Conservation (phyloP, 148 eudicot species). For the Nepenthes gracilis region DNA sequence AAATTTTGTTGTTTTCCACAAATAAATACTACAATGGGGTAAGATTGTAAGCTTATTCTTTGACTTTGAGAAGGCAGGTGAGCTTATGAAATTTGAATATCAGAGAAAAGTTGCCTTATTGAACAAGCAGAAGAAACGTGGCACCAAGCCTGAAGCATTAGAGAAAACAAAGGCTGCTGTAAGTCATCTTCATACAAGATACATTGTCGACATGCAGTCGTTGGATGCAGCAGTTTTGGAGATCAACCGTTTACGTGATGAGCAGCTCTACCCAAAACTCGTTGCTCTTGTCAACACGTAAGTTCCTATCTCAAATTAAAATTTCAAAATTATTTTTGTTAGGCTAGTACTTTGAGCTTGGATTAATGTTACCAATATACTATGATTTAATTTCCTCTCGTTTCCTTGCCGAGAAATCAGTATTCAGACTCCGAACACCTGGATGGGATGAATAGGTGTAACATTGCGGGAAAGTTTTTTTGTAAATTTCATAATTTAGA, state of each 20-base stretch:
- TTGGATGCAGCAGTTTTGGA: slow-evolving; percentile 95
- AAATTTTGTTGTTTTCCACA: background rate
- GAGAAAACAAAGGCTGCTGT: slow-evolving; percentile 93
- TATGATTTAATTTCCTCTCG: no score
- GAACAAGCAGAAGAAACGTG: slow-evolving; percentile 75
- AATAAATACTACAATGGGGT: no score
- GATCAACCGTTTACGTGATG: slow-evolving; percentile 82
- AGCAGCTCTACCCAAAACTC: slow-evolving; percentile 78
- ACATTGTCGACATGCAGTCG: slow-evolving; percentile 95
- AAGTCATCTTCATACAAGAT: slow-evolving; percentile 93
- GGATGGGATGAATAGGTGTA: no score
- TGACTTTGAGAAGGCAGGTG: slow-evolving; percentile 63
- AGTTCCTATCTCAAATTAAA: slow-evolving; percentile 15
- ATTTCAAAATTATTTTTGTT: no score
- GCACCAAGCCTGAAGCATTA: slow-evolving; percentile 48
- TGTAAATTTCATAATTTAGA: no score
- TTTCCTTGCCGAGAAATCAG: no score
- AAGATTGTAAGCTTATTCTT: background rate
- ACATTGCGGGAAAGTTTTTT: no score
- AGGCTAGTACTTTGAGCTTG: no score
- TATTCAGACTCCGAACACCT: no score
- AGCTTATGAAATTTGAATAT: slow-evolving; percentile 83
- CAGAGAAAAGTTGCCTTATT: slow-evolving; percentile 76
- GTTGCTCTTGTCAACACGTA: slow-evolving; percentile 82
- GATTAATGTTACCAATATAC: no score